Evolutionary conservation across 2,329 filamentous ascomycete species (phyloP).

Genomic region (Chrysosporium keratinophilum): DNA sequence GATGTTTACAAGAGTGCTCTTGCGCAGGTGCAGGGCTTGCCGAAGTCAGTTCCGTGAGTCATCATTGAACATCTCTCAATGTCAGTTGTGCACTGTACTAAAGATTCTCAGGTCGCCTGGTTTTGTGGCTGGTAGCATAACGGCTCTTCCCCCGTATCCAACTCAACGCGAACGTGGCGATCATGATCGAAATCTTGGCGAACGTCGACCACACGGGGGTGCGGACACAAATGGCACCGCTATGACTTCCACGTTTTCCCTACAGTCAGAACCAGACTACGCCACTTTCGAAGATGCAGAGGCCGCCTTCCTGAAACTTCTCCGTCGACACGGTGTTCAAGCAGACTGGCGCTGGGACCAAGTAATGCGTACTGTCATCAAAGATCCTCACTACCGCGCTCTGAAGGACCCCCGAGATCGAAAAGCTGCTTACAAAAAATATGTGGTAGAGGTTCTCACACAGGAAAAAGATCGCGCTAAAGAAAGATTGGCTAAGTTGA

Average conservation of each 20-base stretch:
- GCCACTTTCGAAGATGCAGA: conserved; percentile 77
- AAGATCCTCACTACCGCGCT: conserved; percentile 83
- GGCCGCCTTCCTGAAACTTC: conserved; percentile 80
- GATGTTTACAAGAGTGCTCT: conserved; percentile 67
- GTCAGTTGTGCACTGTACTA: conserved; percentile 29
- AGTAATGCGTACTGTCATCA: conserved; percentile 72
- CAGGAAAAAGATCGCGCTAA: conserved; percentile 93
- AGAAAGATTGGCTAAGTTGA: conserved; percentile 82
- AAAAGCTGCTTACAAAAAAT: conserved; percentile 87
- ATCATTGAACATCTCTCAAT: conserved; percentile 20
- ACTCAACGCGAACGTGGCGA: conserved; percentile 40
- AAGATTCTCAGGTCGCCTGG: conserved; percentile 34
- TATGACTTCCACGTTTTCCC: conserved; percentile 27
- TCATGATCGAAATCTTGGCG: conserved; percentile 36
- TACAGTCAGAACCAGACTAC: conserved; percentile 61
- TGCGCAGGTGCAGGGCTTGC: conserved; percentile 43
- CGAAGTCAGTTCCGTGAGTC: conserved; percentile 39
- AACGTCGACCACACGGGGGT: conserved; percentile 40
- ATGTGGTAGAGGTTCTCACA: conserved; percentile 74
- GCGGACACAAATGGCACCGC: conserved; percentile 35
- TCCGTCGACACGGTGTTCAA: conserved; percentile 75
- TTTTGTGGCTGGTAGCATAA: conserved; percentile 51
- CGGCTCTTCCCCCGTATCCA: conserved; percentile 30
- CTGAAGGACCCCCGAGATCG: conserved; percentile 88
- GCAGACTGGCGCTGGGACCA: conserved; percentile 91